phyloP scores from a whole-genome alignment of 1,284 basidiomycete genomes.

The Leccinum fuscescens region DNA sequence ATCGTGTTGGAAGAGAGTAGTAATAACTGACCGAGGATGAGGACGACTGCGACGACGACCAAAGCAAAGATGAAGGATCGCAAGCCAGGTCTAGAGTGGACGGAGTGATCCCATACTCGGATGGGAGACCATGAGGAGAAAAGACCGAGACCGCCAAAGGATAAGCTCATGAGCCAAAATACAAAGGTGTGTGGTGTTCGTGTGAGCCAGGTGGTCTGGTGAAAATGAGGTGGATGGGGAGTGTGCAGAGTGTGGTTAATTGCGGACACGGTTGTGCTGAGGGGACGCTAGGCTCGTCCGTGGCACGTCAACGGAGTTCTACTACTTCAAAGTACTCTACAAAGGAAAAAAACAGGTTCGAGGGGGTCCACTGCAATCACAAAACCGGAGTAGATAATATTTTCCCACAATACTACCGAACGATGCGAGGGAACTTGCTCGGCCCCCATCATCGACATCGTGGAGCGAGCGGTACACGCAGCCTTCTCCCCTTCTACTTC shows the following conservation, averaged over 20 bases:
- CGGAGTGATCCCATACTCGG: conserved; percentile 46
- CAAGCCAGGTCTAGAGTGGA: conserved; percentile 59
- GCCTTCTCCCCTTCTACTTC: not conserved
- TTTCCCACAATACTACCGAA: conserved; percentile 13
- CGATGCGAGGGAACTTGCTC: not conserved
- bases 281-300: conserved; percentile 11
- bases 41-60: conserved; percentile 62
- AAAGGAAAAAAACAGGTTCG: conserved; percentile 2
- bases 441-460: not conserved
- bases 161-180: conserved; percentile 60
- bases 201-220: conserved; percentile 17
- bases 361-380: conserved; percentile 18
- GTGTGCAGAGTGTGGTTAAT: conserved; percentile 24
- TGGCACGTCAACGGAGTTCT: not conserved
- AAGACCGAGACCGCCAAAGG: conserved; percentile 58
- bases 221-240: conserved; percentile 11
- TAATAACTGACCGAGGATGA: conserved; percentile 63
- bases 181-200: conserved; percentile 24
- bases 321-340: conserved; percentile 18
- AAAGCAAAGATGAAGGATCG: conserved; percentile 66
- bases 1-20: conserved; percentile 8
- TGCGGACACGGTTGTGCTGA: conserved; percentile 29
- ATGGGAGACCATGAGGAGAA: conserved; percentile 58
- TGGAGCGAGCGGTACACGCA: not conserved
- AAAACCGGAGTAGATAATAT: conserved; percentile 30